These are phyloP conservation scores for Citrus sinensis DNA, from an alignment of 345 rosid species.

Conservation along the genomic window DNA sequence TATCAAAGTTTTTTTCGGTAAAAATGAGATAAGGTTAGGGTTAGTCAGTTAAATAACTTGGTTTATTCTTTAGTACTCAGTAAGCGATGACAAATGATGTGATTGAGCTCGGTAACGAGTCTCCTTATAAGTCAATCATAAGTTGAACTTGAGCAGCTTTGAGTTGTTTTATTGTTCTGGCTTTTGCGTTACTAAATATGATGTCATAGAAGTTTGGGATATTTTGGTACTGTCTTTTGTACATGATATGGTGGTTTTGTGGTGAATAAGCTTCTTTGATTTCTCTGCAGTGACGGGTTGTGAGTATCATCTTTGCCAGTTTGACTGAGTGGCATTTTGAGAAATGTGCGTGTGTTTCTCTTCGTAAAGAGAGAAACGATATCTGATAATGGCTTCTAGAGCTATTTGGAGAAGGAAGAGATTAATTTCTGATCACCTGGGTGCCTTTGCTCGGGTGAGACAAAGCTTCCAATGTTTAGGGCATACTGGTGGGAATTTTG, in stretches of 20 bases:
- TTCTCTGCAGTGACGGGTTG: background rate
- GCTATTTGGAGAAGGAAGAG: conserved; percentile 59
- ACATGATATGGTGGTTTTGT: background rate
- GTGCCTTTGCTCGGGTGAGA: conserved; percentile 30
- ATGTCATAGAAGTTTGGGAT: background rate
- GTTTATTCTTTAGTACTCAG: too few relatives aligned
- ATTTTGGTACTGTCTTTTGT: background rate
- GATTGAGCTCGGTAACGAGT: background rate
- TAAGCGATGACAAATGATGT: too few relatives aligned
- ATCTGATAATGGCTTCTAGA: conserved; percentile 60
- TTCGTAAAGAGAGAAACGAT: conserved; percentile 13
- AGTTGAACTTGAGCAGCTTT: background rate
- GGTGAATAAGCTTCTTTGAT: too few relatives aligned
- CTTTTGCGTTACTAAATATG: background rate
- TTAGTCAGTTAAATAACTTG: background rate
- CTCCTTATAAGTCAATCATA: background rate
- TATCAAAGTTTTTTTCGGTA: too few relatives aligned
- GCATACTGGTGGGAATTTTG: conserved; percentile 19
- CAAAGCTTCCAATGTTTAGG: conserved; percentile 42
- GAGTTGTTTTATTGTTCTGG: background rate
- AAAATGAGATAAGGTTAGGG: too few relatives aligned
- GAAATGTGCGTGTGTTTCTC: conserved; percentile 23
- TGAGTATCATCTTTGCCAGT: conserved; percentile 16
- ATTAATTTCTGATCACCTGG: conserved; percentile 42
- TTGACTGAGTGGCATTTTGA: conserved; percentile 13